Conservation (phyloP, 1,284 basidiomycete species). For the Xerocomus amazonicus region DNA sequence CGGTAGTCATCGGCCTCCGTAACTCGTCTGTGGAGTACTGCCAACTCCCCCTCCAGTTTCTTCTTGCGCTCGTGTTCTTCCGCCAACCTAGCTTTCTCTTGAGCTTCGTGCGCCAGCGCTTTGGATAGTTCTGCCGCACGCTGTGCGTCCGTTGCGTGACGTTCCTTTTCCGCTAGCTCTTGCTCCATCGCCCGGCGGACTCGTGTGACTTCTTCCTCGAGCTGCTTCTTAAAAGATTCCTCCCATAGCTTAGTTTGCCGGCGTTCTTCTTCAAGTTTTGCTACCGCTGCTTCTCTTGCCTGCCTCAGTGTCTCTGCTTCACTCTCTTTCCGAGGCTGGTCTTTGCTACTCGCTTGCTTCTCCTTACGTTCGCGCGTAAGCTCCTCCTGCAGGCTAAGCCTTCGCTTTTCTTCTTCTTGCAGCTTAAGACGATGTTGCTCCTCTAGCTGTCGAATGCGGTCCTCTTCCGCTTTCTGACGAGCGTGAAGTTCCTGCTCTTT, state of each 20-base stretch:
- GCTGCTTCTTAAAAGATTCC: conserved; percentile 19
- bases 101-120: conserved; percentile 25
- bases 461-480: conserved; percentile 24
- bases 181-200: conserved; percentile 25
- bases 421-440: conserved; percentile 29
- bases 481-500: conserved; percentile 25
- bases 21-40: conserved; percentile 26
- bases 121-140: conserved; percentile 29
- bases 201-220: conserved; percentile 28
- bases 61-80: conserved; percentile 34
- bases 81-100: conserved; percentile 29
- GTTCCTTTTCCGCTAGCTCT: conserved; percentile 25
- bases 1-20: conserved; percentile 30
- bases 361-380: conserved; percentile 24
- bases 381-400: conserved; percentile 26
- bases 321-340: conserved; percentile 15
- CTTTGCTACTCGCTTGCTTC: conserved; percentile 15
- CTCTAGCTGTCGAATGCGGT: conserved; percentile 25
- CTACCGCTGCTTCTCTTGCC: conserved; percentile 18
- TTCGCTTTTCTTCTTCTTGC: conserved; percentile 30
- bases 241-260: conserved; percentile 26
- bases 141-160: conserved; percentile 22
- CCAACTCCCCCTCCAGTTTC: conserved; percentile 25
- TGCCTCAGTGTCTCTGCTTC: conserved; percentile 22
- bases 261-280: conserved; percentile 29